These are phyloP conservation scores for Geosmithia flava DNA, from an alignment of 2,329 filamentous ascomycete genomes.

Conservation along the genomic window DNA sequence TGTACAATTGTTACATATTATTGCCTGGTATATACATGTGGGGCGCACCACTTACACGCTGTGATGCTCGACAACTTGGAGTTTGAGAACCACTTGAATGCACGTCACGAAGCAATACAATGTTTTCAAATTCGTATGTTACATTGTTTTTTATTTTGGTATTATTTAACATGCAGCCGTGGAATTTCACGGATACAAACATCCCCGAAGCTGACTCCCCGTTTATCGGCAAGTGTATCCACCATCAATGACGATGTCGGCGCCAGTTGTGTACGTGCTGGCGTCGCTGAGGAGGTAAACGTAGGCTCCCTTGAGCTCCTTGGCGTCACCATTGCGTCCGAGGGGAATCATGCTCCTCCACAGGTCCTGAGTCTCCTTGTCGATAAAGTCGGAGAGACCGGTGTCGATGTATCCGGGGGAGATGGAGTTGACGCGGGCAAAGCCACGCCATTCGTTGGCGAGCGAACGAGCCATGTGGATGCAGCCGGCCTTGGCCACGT, in stretches of 20 bases:
- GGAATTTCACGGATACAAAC: neutral
- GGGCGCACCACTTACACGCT: no score
- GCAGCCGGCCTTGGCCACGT: slow-evolving; percentile 41
- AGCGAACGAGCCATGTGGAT: slow-evolving; percentile 23
- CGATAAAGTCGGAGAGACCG: slow-evolving; percentile 47
- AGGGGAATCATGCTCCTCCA: slow-evolving; percentile 62
- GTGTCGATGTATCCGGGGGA: slow-evolving; percentile 53
- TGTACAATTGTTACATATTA: no score
- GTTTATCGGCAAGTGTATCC: slow-evolving; percentile 30
- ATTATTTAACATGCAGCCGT: no score
- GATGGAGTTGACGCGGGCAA: slow-evolving; percentile 47
- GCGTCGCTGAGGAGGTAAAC: slow-evolving; percentile 62
- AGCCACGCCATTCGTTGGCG: slow-evolving; percentile 51
- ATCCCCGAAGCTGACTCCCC: neutral
- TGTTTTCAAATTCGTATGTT: no score
- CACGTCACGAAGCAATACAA: no score
- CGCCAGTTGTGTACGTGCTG: slow-evolving; percentile 56
- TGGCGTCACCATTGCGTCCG: slow-evolving; percentile 48
- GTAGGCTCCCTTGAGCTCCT: slow-evolving; percentile 60
- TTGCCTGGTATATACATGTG: no score
- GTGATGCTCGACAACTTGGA: no score
- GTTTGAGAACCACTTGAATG: no score
- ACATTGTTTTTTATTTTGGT: no score
- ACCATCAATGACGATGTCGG: slow-evolving; percentile 56
- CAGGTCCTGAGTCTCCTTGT: slow-evolving; percentile 48